Conservation (phyloP, 176 grass and related monocot genomes). For the Chrysopogon serrulatus region DNA sequence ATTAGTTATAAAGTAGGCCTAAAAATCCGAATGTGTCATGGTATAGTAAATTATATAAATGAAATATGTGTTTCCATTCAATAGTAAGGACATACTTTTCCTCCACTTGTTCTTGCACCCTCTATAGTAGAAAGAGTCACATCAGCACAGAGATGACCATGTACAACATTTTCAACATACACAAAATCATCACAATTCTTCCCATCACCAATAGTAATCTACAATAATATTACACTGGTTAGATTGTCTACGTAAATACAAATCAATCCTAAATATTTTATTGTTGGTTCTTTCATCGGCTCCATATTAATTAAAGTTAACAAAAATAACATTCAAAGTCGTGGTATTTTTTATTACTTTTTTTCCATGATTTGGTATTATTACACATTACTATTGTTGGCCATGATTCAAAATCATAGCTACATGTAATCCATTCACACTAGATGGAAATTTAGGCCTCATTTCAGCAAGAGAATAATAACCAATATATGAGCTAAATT, state of each 20-base stretch:
- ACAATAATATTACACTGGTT: background rate
- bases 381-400: too few relatives aligned
- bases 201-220: conserved; percentile 67
- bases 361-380: too few relatives aligned
- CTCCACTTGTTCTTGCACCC: conserved; percentile 41
- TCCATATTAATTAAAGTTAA: too few relatives aligned
- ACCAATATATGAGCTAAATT: background rate
- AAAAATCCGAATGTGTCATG: background rate
- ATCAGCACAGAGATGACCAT: conserved; percentile 73
- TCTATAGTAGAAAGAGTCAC: conserved; percentile 44
- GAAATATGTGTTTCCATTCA: background rate
- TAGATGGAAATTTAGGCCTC: background rate
- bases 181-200: conserved; percentile 71
- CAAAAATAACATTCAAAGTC: too few relatives aligned
- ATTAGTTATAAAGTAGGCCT: conserved; percentile 90
- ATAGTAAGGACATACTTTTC: conserved; percentile 36
- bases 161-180: conserved; percentile 74
- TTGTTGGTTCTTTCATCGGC: background rate
- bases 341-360: background rate
- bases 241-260: background rate
- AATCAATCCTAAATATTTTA: background rate
- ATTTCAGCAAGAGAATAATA: background rate
- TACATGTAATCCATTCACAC: too few relatives aligned
- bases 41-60: background rate
- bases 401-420: too few relatives aligned